Evolutionary conservation across 2,329 filamentous ascomycete genomes (phyloP).

Genomic region (Didymella segeticola): DNA sequence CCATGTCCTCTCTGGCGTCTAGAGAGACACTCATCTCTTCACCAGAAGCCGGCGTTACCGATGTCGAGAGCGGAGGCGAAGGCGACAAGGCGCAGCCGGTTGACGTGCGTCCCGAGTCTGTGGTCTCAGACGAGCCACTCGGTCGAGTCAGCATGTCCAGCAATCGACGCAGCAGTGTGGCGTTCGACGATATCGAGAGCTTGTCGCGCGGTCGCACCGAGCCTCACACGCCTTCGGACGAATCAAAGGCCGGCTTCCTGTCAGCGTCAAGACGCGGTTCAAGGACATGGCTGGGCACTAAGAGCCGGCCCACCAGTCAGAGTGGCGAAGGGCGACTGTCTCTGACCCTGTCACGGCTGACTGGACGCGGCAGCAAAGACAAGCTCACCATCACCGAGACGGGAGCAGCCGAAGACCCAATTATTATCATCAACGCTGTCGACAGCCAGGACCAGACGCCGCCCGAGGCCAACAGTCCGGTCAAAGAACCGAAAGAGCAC

Average conservation of each 20-base stretch:
- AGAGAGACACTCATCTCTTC: constrained; percentile 38
- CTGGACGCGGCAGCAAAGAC: constrained; percentile 52
- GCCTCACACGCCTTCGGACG: constrained; percentile 53
- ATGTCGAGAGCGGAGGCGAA: constrained; percentile 28
- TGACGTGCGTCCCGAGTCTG: constrained; percentile 24
- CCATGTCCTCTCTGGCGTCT: constrained; percentile 33
- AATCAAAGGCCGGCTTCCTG: constrained; percentile 45
- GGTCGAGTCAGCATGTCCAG: constrained; percentile 48
- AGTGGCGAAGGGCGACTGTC: constrained; percentile 51
- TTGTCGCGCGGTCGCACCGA: constrained; percentile 41
- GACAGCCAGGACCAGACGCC: constrained; percentile 8
- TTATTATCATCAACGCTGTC: constrained; percentile 37
- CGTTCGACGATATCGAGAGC: constrained; percentile 49
- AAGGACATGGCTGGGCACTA: constrained; percentile 39
- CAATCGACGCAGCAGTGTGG: constrained; percentile 49
- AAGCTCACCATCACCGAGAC: constrained; percentile 42
- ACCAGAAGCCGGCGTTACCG: constrained; percentile 4
- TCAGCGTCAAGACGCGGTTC: constrained; percentile 44
- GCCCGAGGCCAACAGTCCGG: constrained; percentile 18
- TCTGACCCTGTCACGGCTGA: constrained; percentile 49
- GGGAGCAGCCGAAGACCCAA: constrained; percentile 30
- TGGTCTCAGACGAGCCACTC: constrained; percentile 27
- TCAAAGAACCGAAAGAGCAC: constrained; percentile 36
- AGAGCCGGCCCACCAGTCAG: constrained; percentile 53
- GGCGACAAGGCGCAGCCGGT: constrained; percentile 29